These are phyloP conservation scores for Trichoderma sp. DNA, from an alignment of 2,329 filamentous ascomycete genomes.

Conservation along the genomic window DNA sequence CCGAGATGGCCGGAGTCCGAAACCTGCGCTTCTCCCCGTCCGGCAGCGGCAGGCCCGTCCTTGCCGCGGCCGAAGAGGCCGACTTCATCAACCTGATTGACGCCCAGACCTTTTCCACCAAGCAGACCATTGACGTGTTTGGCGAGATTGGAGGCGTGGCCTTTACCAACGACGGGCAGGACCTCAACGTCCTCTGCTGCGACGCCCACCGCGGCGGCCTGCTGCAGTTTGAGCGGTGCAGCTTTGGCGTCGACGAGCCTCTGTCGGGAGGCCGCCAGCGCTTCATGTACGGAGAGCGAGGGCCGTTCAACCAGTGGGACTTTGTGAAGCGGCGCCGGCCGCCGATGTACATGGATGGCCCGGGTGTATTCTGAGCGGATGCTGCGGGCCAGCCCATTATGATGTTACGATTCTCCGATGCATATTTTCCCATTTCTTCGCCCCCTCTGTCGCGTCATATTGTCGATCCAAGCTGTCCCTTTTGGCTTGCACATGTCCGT, in stretches of 20 bases:
- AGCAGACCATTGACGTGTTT: constrained; percentile 73
- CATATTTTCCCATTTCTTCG: background rate
- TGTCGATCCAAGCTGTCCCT: background rate
- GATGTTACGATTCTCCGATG: constrained; percentile 19
- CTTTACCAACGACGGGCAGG: constrained; percentile 67
- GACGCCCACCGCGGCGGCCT: constrained; percentile 69
- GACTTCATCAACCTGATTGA: constrained; percentile 74
- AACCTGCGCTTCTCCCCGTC: constrained; percentile 72
- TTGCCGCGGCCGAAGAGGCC: constrained; percentile 75
- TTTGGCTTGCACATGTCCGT: constrained; percentile 9
- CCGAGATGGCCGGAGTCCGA: constrained; percentile 69
- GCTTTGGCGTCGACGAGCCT: constrained; percentile 35
- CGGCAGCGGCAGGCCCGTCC: constrained; percentile 65
- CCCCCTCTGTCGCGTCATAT: background rate
- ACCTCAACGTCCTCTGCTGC: constrained; percentile 68
- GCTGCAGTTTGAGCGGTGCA: constrained; percentile 59
- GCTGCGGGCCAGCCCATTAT: background rate
- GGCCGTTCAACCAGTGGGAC: constrained; percentile 13
- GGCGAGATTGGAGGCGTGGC: constrained; percentile 71
- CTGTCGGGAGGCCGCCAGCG: constrained; percentile 30
- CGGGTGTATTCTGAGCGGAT: constrained; percentile 32
- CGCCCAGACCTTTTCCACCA: constrained; percentile 62
- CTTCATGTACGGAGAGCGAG: background rate
- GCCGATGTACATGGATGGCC: constrained; percentile 30
- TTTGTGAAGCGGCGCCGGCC: constrained; percentile 22